phyloP scores from a whole-genome alignment of 805 yeast genomes.

The Pichia nanzhaoensis region DNA sequence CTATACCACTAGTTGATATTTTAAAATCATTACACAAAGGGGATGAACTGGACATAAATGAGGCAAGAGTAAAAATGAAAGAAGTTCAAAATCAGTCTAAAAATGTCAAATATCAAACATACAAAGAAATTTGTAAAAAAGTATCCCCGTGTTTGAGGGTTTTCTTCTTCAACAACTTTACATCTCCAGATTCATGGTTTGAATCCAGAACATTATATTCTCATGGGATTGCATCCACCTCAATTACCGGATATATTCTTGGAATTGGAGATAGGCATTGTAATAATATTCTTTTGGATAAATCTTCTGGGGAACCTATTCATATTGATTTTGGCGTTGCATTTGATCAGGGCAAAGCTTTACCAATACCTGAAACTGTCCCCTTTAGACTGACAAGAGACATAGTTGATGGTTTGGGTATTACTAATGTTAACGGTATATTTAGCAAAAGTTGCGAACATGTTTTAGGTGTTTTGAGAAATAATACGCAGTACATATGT shows the following conservation, averaged over 20 bases:
- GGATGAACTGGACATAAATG: constrained; percentile 42
- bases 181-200: constrained; percentile 71
- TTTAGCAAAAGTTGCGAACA: constrained; percentile 70
- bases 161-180: constrained; percentile 64
- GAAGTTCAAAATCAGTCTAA: constrained; percentile 42
- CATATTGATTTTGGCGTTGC: constrained; percentile 97
- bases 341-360: constrained; percentile 82
- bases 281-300: constrained; percentile 81
- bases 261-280: constrained; percentile 97
- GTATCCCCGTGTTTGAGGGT: constrained; percentile 62
- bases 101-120: constrained; percentile 39
- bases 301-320: constrained; percentile 79
- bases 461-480: constrained; percentile 59
- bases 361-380: constrained; percentile 86
- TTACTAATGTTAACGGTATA: constrained; percentile 74
- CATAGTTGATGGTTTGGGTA: constrained; percentile 87
- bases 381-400: constrained; percentile 92
- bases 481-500: constrained; percentile 60
- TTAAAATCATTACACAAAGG: constrained; percentile 55
- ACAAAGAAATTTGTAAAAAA: constrained; percentile 38
- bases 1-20: constrained; percentile 64
- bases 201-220: constrained; percentile 55
- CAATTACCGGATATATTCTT: constrained; percentile 79
- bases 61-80: constrained; percentile 63
- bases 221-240: constrained; percentile 74